Base-by-base conservation (phyloP, 495 filamentous ascomycete genomes). In the Tirmania nivea region DNA sequence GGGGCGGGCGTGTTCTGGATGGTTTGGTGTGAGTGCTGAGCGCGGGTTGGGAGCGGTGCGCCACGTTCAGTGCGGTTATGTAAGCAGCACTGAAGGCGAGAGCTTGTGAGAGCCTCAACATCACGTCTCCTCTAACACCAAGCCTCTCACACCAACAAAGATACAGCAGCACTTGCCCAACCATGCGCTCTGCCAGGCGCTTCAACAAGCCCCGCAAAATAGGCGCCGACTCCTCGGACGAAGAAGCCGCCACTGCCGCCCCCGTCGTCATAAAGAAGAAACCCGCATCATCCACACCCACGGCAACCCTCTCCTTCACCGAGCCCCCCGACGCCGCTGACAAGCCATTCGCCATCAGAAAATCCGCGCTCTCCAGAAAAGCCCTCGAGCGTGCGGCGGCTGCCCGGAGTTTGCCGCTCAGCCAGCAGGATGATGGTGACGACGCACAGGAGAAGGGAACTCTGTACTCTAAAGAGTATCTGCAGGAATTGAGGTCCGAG, bases 401-500 rank as follows among this genome's bases (percentile, higher is more conserved):
- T 31, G 25, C 25, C 4, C 25, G 25, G 1, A 31, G 25, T 31
- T 31, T 31, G 7, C 25, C 2, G 2, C n/a, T n/a, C n/a, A n/a
- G n/a, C n/a, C 1, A 31, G 7, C 4, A 31, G 4, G 7, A 31
- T 31, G 25, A 7, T 7, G 25, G 25, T 7, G 25, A 5, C 25
- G 25, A 31, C 2, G 2, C 25, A 31, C 25, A 31, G 25, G 25
- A 31, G 25, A 31, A 31, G 25, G 17, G 0, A 45, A 14, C 39
- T 19, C 39, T 45, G 14, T 97, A 97, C 67, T 90, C 74, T 65
- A 79, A 81, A 55, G 86, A 90, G 55, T 83, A 89, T 57, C 70
- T 97, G 48, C 80, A 83, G 50, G 84, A 93, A 65, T 73, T 97
- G 8, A 80, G 82, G 53, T 78, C 75, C 51, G 83, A 82, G 9